Evolutionary conservation across 257 asterid species (phyloP).

Genomic region (Perilla frutescens): DNA sequence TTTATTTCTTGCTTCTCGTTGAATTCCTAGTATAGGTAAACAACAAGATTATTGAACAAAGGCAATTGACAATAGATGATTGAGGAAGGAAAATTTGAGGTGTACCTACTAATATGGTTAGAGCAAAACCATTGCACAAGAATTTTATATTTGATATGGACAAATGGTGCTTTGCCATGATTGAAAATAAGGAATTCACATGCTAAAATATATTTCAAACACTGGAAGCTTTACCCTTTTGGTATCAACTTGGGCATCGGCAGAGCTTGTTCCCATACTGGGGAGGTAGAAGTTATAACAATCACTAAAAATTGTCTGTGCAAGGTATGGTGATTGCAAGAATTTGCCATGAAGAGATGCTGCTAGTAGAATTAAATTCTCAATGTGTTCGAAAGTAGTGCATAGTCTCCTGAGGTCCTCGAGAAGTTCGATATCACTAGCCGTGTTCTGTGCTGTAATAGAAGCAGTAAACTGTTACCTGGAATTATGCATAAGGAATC

Average conservation of each 20-base stretch:
- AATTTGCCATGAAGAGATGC: slow-evolving; percentile 84
- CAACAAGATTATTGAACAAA: slow-evolving; percentile 4
- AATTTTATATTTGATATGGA: no score
- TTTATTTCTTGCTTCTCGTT: slow-evolving; percentile 58
- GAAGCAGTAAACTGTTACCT: slow-evolving; percentile 27
- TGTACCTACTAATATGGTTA: no score
- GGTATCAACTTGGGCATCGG: slow-evolving; percentile 34
- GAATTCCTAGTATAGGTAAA: slow-evolving; percentile 48
- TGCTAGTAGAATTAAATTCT: slow-evolving; percentile 70
- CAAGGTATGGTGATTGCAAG: slow-evolving; percentile 71
- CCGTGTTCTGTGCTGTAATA: slow-evolving; percentile 52
- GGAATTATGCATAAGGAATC: slow-evolving; percentile 9
- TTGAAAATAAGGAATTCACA: not conserved
- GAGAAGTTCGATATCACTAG: slow-evolving; percentile 54
- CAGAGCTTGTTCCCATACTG: slow-evolving; percentile 68
- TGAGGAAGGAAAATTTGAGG: not conserved
- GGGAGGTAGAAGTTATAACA: slow-evolving; percentile 69
- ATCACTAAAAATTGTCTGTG: slow-evolving; percentile 68
- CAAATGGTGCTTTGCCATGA: no score
- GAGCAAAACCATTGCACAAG: not conserved
- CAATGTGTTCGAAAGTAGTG: slow-evolving; percentile 71
- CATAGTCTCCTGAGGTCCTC: slow-evolving; percentile 75
- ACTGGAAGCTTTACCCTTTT: slow-evolving; percentile 54
- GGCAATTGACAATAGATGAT: not conserved
- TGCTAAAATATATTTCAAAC: not conserved